Percentiles rank a stretch among this genome's conserved stretches.
phyloP scores from a whole-genome alignment of 2,329 filamentous ascomycete species.

The Myriosclerotinia duriaeana region DNA sequence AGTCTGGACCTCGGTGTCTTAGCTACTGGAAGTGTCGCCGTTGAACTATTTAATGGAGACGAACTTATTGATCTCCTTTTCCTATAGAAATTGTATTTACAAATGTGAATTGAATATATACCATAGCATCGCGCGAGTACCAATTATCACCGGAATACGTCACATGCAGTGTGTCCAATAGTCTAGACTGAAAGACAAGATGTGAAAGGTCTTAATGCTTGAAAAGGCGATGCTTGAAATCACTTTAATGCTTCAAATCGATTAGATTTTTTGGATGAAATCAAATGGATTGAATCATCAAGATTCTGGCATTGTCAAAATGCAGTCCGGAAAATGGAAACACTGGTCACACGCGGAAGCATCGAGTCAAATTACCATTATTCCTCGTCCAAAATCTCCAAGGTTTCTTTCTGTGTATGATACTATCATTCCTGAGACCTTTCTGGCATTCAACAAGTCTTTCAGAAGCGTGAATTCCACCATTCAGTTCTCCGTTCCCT shows the following conservation, averaged over 20 bases:
- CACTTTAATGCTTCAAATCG: no score
- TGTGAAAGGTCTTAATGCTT: no score
- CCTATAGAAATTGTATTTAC: background rate
- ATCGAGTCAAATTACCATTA: background rate
- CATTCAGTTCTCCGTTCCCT: background rate
- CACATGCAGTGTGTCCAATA: no score
- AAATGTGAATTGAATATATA: background rate
- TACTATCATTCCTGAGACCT: background rate
- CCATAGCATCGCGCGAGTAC: no score
- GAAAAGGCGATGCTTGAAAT: no score
- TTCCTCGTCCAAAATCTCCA: background rate
- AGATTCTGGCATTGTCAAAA: no score
- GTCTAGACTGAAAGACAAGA: no score
- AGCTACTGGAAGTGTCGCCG: slow-evolving; percentile 24
- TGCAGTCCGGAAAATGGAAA: no score
- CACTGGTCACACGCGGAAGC: background rate
- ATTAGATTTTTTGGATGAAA: no score
- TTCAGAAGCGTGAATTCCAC: background rate
- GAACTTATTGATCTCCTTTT: slow-evolving; percentile 4
- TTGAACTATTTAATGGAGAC: slow-evolving; percentile 19
- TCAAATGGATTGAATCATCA: no score
- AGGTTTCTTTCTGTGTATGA: background rate
- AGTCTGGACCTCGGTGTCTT: slow-evolving; percentile 25
- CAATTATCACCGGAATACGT: background rate
- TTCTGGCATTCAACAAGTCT: background rate